Evolutionary conservation across 2,329 filamentous ascomycete genomes (phyloP), one percentile per base, ranked within the genome.

Genomic region (Penicillium vulpinum): DNA sequence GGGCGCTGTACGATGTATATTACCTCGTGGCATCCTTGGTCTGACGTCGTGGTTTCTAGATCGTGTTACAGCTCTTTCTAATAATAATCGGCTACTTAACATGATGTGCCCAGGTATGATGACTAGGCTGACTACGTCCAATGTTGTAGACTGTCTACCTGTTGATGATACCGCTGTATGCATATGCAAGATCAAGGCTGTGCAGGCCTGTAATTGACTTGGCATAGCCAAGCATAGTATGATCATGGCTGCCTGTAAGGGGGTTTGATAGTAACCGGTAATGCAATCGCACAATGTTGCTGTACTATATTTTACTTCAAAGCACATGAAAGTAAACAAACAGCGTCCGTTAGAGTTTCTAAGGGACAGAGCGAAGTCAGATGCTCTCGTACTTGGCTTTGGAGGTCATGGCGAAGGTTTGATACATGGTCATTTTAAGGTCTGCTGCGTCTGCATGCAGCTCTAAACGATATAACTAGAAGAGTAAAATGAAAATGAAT

Each of bases 291-390:
- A 10, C 9, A 7, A 15, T 26, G 10, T 45, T 13, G 15, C 1
- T 31, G 13, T 48, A 39, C 51, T 54, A 13, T 40, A 54, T 40
- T 33, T 53, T 38, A 52, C 31, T 38, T 31, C 47, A 47, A 46
- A 21, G 18, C 36, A 52, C 29, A 26, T 40, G 35, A 29, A 35
- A 8, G 29, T 35, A 35, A 51, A 40, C 38, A 51, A 41, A 41
- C 36, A n/a, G 36, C 18, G n/a, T 49, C 24, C 24, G 10, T 39
- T 49, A 36, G 31, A 36, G n/a, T 46, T 35, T 38, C 21, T 5
- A 13, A 40, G 35, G n/a, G 35, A 13, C n/a, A 13, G 26, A 39
- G 26, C 47, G 15, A 40, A 24, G n/a, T 38, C 11, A 38, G 21
- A 49, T 21, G 5, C 10, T 11, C 4, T 21, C 7, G 11, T 9